Conservation (phyloP, 1,139 yeast genomes). For the Taphrina wiesneri region DNA sequence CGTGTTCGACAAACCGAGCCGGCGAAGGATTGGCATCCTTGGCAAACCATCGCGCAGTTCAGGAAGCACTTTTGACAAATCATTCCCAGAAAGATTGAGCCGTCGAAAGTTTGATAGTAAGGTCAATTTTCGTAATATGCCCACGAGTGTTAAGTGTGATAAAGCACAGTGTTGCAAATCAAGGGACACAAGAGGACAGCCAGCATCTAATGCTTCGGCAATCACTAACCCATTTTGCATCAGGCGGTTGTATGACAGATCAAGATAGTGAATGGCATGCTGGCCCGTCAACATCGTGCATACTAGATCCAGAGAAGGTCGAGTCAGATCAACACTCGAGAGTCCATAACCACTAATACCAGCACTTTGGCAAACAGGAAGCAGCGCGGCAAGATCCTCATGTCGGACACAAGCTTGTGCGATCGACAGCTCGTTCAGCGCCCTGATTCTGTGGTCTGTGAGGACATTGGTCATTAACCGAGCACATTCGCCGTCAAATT, state of each 20-base stretch:
- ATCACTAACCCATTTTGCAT: not conserved
- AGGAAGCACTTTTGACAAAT: not conserved
- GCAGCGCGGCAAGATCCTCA: slow-evolving; percentile 1
- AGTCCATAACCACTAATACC: slow-evolving; percentile 11
- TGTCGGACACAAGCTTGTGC: not conserved
- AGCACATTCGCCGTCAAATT: not conserved
- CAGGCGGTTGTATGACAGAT: slow-evolving; percentile 2
- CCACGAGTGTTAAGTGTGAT: not conserved
- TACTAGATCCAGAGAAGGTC: not conserved
- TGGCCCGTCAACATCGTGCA: not conserved
- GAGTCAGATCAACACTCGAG: not conserved
- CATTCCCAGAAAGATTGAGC: slow-evolving; percentile 10
- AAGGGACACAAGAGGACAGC: slow-evolving; percentile 13
- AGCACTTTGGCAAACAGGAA: slow-evolving; percentile 8
- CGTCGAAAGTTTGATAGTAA: slow-evolving; percentile 23
- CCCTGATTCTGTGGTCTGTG: slow-evolving; percentile 6
- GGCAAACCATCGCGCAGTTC: slow-evolving; percentile 1
- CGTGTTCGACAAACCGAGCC: slow-evolving; percentile 10
- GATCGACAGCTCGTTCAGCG: slow-evolving; percentile 6
- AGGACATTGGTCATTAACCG: not conserved
- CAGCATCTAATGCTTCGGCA: not conserved
- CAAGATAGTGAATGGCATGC: slow-evolving; percentile 5
- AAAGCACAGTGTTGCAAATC: slow-evolving; percentile 10
- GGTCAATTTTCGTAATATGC: not conserved
- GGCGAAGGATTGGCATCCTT: not conserved